These are phyloP conservation scores for Nakataea oryzae DNA, from an alignment of 2,329 filamentous ascomycete species.

Conservation along the genomic window DNA sequence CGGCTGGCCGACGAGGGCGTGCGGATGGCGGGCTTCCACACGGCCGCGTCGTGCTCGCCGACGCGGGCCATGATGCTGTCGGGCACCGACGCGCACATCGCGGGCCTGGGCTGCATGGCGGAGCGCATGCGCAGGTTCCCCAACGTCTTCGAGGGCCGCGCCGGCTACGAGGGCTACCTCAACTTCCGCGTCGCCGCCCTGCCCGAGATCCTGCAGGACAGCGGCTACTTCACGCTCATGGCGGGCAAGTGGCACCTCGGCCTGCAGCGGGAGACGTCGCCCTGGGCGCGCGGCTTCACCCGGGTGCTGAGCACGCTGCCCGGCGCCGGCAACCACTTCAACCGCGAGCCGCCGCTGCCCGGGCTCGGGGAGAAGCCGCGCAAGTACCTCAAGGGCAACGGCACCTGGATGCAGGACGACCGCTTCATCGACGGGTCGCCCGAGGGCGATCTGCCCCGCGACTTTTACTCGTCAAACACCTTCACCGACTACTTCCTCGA, in stretches of 20 bases:
- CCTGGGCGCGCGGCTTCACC: conserved; percentile 47
- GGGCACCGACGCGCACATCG: conserved; percentile 22
- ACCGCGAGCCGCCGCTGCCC: conserved; percentile 32
- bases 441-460: conserved; percentile 29
- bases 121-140: conserved; percentile 1
- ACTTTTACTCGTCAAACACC: conserved; percentile 41
- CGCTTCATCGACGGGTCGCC: conserved; percentile 18
- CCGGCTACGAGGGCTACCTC: conserved; percentile 54
- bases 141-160: conserved; percentile 23
- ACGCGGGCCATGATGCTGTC: conserved; percentile 51
- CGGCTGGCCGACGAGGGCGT: conserved; percentile 36
- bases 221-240: conserved; percentile 50
- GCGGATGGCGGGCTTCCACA: conserved; percentile 48
- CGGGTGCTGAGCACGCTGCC: conserved; percentile 49
- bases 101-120: conserved; percentile 33
- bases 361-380: conserved; percentile 20
- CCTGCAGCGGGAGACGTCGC: conserved; percentile 27
- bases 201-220: conserved; percentile 46
- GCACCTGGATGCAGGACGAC: conserved; percentile 24
- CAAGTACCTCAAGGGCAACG: conserved; percentile 25
- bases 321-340: conserved; percentile 45
- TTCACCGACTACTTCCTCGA: conserved; percentile 41
- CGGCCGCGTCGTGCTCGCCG: conserved; percentile 48
- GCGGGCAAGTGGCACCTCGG: conserved; percentile 56
- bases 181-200: conserved; percentile 48